A percentile compares a stretch with the other conserved stretches of the same genome.
phyloP scores from a whole-genome alignment of 139 green algal species.

The Astrephomene gubernaculifera region DNA sequence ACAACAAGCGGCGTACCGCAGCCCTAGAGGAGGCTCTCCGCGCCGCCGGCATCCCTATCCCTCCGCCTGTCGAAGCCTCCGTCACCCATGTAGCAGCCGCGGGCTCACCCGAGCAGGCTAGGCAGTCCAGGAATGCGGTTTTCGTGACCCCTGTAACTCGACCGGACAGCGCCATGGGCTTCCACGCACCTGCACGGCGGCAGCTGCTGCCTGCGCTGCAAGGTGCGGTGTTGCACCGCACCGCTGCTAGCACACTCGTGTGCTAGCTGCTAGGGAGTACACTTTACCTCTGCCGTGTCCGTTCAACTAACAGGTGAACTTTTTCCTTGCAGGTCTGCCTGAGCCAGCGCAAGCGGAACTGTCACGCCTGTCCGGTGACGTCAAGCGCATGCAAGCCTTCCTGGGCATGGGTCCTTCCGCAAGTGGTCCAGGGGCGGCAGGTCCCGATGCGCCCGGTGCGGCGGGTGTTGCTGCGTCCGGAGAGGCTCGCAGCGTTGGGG shows the following conservation, averaged over 20 bases:
- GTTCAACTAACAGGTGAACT: too few relatives aligned
- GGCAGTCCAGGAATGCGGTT: background rate
- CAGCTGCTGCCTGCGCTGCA: background rate
- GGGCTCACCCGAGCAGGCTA: background rate
- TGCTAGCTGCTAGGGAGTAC: too few relatives aligned
- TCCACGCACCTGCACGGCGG: background rate
- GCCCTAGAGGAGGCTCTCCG: slow-evolving; percentile 6
- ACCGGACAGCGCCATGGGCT: slow-evolving; percentile 1
- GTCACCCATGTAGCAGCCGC: background rate
- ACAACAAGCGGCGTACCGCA: background rate
- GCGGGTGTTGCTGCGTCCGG: background rate
- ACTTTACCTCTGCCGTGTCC: too few relatives aligned
- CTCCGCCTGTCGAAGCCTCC: background rate
- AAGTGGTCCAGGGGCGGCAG: background rate
- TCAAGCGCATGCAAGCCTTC: slow-evolving; percentile 26
- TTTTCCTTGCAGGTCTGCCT: slow-evolving; percentile 21
- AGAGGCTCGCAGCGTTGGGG: background rate
- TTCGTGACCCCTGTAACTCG: background rate
- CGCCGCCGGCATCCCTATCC: background rate
- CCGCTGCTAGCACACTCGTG: background rate
- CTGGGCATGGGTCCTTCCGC: background rate
- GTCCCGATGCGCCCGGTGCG: background rate
- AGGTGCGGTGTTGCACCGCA: background rate
- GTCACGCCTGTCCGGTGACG: background rate
- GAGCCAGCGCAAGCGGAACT: slow-evolving; percentile 14